phyloP scores from a whole-genome alignment of 495 filamentous ascomycete genomes.

The Trichocladium antarcticum region DNA sequence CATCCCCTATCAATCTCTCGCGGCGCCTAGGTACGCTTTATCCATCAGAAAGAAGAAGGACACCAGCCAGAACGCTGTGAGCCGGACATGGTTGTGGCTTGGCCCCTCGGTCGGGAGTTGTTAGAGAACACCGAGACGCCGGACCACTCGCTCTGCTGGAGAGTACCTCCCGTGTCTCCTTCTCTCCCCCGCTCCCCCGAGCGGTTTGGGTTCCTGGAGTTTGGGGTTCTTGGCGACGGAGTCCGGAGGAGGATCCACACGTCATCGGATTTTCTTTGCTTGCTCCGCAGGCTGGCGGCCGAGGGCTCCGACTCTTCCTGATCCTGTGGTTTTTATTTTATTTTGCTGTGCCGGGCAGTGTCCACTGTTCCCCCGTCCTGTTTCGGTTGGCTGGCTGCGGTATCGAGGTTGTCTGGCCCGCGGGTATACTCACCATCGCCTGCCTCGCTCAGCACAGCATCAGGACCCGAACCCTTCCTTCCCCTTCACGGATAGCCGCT shows the following conservation, averaged over 20 bases:
- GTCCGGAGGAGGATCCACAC: background rate
- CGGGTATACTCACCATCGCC: background rate
- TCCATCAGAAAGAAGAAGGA: too few relatives aligned
- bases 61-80: too few relatives aligned
- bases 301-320: background rate
- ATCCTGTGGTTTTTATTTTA: background rate
- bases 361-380: slow-evolving; percentile 5
- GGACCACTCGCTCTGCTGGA: too few relatives aligned
- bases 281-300: background rate
- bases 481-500: background rate
- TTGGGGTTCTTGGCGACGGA: background rate
- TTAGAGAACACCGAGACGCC: too few relatives aligned
- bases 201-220: background rate
- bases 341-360: background rate
- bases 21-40: too few relatives aligned
- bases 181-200: too few relatives aligned
- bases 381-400: background rate
- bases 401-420: background rate
- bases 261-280: background rate
- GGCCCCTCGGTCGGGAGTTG: too few relatives aligned
- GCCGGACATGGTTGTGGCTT: too few relatives aligned
- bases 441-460: too few relatives aligned
- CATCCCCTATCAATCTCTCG: too few relatives aligned
- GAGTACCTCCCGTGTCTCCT: too few relatives aligned
- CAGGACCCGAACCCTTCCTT: background rate